Base-by-base conservation (phyloP, 768 basidiomycete genomes). In the Podaxis mareebaensis region DNA sequence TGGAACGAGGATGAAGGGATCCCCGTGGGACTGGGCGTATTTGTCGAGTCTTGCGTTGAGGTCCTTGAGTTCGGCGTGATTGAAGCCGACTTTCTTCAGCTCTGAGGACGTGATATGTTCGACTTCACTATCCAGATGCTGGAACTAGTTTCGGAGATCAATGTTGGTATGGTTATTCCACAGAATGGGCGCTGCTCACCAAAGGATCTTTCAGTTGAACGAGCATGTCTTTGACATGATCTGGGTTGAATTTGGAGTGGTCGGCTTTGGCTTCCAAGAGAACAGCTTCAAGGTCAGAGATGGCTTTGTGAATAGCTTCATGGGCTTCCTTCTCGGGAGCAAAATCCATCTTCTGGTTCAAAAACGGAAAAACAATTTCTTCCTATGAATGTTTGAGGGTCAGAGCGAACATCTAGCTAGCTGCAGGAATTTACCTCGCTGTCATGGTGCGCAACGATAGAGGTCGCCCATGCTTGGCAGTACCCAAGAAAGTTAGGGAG, bases 331-430 rank as follows among this genome's bases (percentile, higher is more conserved):
- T 39, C 49, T 60, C 58, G 22, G 42, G 33, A 24, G 22, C 44
- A 55, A 62, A 62, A 30, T 62, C 36, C 61, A 62, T 62, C 42
- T 56, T 62, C 44, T 62, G 33, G 38, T 62, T 62, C 42, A 56
- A 11, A 24, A 62, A 12, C 13, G 61, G 61, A 26, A 62, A 62
- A 22, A 62, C 53, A 4, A 52, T 26, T 3, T 24, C 49, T 26
- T 60, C 58, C 49, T 60, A 22, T 11, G 28, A 17, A 24, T 12
- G 28, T 12, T 13, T 11, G 28, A 38, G 33, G 6, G 40, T 42
- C 5, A 42, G 33, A 11, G 36, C n/a, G 17, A n/a, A n/a, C 11
- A 3, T n/a, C 7, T 11, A 55, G 2, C 24, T 22, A 8, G 5
- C 6, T 11, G 38, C 22, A 30, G 22, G 40, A 10, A 8, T 26